Conservation (phyloP, 257 asterid species). For the Gentiana dahurica region DNA sequence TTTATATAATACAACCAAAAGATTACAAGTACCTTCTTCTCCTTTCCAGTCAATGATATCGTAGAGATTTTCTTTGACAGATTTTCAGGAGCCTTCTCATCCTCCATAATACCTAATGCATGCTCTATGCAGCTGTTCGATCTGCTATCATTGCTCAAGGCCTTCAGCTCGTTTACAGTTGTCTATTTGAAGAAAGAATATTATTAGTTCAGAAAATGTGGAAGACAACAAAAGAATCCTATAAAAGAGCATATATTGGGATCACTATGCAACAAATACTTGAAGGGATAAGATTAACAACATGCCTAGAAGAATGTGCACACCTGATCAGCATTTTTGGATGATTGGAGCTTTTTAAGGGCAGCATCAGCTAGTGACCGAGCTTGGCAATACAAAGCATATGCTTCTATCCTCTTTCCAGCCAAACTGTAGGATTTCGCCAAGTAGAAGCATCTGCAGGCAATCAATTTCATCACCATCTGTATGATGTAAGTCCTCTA, state of each 20-base stretch:
- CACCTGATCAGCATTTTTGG: constrained; percentile 52
- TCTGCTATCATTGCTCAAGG: constrained; percentile 52
- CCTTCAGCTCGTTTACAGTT: constrained; percentile 53
- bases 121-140: constrained; percentile 83
- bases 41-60: constrained; percentile 57
- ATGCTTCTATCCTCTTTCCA: constrained; percentile 92
- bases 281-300: not conserved
- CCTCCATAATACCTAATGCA: constrained; percentile 83
- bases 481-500: too few species aligned
- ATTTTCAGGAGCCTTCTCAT: constrained; percentile 78
- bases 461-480: not conserved
- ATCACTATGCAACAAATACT: not conserved
- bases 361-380: constrained; percentile 60
- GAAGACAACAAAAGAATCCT: constrained; percentile 1
- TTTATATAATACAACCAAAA: too few species aligned
- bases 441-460: constrained; percentile 85
- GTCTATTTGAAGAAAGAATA: constrained; percentile 31
- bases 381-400: constrained; percentile 61
- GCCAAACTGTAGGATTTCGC: constrained; percentile 91
- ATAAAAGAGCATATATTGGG: too few species aligned
- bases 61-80: constrained; percentile 61
- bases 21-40: constrained; percentile 55
- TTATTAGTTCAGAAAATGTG: not conserved
- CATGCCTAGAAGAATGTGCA: constrained; percentile 4
- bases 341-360: constrained; percentile 46